phyloP scores from a whole-genome alignment of 805 yeast genomes.

The Kazachstania taianensis region DNA sequence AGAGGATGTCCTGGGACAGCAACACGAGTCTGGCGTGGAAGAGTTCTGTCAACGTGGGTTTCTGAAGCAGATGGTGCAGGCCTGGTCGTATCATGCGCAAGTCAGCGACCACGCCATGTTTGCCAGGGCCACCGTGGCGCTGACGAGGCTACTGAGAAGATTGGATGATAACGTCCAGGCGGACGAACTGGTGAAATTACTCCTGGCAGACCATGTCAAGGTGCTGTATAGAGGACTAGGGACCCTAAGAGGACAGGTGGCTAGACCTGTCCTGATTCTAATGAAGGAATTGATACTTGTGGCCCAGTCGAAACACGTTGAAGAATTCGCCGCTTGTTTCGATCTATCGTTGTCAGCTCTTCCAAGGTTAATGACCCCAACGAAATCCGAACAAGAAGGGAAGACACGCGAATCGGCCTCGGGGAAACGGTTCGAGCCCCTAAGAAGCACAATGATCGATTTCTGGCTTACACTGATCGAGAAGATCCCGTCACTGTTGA shows the following conservation, averaged over 20 bases:
- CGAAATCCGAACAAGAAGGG: slow-evolving; percentile 33
- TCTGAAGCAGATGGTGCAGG: slow-evolving; percentile 31
- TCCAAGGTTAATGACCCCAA: slow-evolving; percentile 51
- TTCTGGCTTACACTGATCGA: slow-evolving; percentile 51
- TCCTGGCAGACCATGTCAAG: slow-evolving; percentile 49
- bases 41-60: slow-evolving; percentile 30
- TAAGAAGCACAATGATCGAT: slow-evolving; percentile 49
- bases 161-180: slow-evolving; percentile 19
- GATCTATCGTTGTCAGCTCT: slow-evolving; percentile 56
- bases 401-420: slow-evolving; percentile 29
- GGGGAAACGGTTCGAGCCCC: slow-evolving; percentile 29
- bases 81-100: slow-evolving; percentile 40
- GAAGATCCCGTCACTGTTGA: slow-evolving; percentile 40
- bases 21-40: slow-evolving; percentile 18
- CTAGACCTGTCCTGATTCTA: slow-evolving; percentile 53
- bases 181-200: slow-evolving; percentile 31
- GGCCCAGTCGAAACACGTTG: slow-evolving; percentile 40
- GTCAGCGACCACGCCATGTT: slow-evolving; percentile 43
- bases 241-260: slow-evolving; percentile 43
- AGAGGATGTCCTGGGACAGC: slow-evolving; percentile 13
- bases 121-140: slow-evolving; percentile 33
- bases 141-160: slow-evolving; percentile 31
- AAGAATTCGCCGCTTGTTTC: slow-evolving; percentile 51
- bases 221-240: slow-evolving; percentile 59
- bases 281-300: slow-evolving; percentile 42